Evolutionary conservation across 2,329 filamentous ascomycete genomes (phyloP).

Genomic region (Setomelanomma holmii): DNA sequence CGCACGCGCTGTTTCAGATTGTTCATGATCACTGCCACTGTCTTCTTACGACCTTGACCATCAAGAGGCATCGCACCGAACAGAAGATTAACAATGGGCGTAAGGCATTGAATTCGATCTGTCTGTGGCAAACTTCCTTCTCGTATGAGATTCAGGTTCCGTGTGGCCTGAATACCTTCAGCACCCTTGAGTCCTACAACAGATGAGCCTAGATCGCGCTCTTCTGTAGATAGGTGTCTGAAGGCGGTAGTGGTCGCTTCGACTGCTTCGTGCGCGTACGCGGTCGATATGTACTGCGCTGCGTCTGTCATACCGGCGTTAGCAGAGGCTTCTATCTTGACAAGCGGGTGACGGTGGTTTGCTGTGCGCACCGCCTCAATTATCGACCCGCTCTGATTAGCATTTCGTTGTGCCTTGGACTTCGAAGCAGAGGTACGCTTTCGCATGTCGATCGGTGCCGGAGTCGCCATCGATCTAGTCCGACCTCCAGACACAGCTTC

Average conservation of each 20-base stretch:
- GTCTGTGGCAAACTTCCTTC: no score
- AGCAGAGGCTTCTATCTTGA: neutral
- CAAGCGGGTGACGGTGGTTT: neutral
- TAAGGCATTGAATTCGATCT: no score
- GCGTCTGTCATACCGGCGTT: neutral
- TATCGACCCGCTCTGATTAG: neutral
- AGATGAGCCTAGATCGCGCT: neutral
- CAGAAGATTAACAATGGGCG: no score
- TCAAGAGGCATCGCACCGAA: no score
- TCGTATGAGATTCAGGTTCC: no score
- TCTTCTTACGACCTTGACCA: no score
- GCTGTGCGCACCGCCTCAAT: neutral
- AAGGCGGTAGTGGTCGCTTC: neutral
- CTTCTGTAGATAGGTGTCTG: constrained; percentile 6
- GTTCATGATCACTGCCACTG: no score
- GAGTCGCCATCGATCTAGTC: constrained; percentile 5
- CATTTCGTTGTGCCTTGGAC: neutral
- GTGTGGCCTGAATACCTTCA: no score
- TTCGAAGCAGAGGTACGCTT: neutral
- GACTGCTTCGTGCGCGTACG: neutral
- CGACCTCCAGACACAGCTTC: neutral
- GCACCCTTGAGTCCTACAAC: no score
- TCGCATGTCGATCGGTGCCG: constrained; percentile 9
- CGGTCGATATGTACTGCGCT: neutral
- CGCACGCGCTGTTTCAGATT: no score